Evolutionary conservation across 495 filamentous ascomycete species (phyloP).

Genomic region (Talaromyces nanjingensis): DNA sequence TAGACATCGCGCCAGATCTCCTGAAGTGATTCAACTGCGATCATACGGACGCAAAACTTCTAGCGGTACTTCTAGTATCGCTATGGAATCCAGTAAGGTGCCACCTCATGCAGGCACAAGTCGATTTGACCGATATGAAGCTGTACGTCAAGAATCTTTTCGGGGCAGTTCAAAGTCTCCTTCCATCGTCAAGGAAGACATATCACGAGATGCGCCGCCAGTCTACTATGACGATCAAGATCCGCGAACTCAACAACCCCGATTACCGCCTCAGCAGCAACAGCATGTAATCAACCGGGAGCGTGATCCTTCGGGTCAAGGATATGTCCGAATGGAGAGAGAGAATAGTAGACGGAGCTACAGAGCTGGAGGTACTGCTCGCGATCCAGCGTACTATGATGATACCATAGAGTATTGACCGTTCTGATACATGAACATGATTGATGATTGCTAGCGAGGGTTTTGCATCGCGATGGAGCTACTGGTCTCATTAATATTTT

Average conservation of each 20-base stretch:
- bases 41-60: conserved; percentile 3
- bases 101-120: conserved; percentile 4
- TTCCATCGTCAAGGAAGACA: conserved; percentile 3
- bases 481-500: not conserved
- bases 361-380: not conserved
- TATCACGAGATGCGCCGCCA: conserved; percentile 8
- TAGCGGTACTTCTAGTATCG: not conserved
- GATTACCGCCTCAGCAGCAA: conserved; percentile 11
- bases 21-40: conserved; percentile 1
- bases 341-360: not conserved
- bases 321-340: conserved; percentile 10
- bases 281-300: not conserved
- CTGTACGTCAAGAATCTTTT: conserved; percentile 9
- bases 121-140: conserved; percentile 15
- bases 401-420: conserved; percentile 3
- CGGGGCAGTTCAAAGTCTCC: conserved; percentile 14
- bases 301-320: not conserved
- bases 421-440: not conserved
- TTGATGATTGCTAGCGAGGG: not conserved
- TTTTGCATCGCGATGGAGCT: not conserved
- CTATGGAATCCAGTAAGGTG: conserved; percentile 5
- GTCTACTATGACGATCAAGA: conserved; percentile 15
- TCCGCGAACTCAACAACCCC: not conserved
- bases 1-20: not conserved
- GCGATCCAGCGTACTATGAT: not conserved